Conservation (phyloP, 495 filamentous ascomycete species). For the Aspergillus saccharolyticus region DNA sequence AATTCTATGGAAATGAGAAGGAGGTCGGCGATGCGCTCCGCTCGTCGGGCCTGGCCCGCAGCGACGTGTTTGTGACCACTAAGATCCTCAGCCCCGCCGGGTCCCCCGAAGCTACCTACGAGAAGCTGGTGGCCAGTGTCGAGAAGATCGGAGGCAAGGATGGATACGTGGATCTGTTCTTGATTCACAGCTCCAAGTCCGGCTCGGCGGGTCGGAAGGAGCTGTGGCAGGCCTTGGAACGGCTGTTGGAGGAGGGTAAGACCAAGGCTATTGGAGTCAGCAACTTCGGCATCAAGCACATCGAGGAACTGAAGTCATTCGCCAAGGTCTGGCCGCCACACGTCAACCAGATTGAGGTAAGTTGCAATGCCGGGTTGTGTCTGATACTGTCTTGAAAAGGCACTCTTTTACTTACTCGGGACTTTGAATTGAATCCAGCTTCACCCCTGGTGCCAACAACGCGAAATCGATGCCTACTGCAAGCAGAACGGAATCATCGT, state of each 20-base stretch:
- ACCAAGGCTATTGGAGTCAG: conserved; percentile 63
- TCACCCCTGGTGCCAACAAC: conserved; percentile 65
- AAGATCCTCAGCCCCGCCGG: conserved; percentile 57
- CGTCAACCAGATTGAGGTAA: conserved; percentile 66
- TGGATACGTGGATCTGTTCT: conserved; percentile 65
- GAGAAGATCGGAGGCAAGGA: conserved; percentile 53
- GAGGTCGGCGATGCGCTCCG: conserved; percentile 61
- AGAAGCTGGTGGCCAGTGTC: conserved; percentile 55
- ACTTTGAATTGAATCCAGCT: conserved; percentile 34
- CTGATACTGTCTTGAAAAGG: not conserved
- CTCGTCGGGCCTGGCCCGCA: conserved; percentile 47
- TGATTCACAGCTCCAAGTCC: conserved; percentile 59
- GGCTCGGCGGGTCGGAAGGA: conserved; percentile 50
- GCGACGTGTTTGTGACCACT: conserved; percentile 60
- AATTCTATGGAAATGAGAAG: conserved; percentile 64
- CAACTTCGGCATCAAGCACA: conserved; percentile 60
- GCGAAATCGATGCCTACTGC: conserved; percentile 56
- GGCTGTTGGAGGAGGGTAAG: conserved; percentile 50
- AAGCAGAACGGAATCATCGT: conserved; percentile 54
- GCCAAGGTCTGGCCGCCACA: conserved; percentile 60
- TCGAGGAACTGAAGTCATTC: conserved; percentile 58
- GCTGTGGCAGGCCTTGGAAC: conserved; percentile 64
- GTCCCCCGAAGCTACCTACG: conserved; percentile 54
- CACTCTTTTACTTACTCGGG: not conserved
- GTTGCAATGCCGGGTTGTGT: conserved; percentile 8